Conservation (phyloP, 768 basidiomycete genomes). For the Pulveroboletus frians region DNA sequence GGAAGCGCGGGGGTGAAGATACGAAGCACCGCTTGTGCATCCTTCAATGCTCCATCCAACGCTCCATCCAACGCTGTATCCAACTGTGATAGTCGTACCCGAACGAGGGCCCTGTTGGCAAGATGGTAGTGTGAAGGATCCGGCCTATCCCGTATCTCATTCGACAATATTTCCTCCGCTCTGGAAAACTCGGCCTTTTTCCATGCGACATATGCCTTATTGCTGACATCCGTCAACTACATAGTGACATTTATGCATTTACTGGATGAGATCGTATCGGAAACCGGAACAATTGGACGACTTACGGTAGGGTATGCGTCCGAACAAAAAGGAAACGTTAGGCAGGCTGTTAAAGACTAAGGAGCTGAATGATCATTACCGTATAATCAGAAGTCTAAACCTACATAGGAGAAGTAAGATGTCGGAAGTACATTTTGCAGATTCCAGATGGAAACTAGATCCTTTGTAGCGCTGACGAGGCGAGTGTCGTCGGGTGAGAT, state of each 20-base stretch:
- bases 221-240: slow-evolving; percentile 14
- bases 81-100: slow-evolving; percentile 5
- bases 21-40: slow-evolving; percentile 7
- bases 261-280: slow-evolving; percentile 1
- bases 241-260: not conserved
- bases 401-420: slow-evolving; percentile 10
- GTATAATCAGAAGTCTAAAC: not conserved
- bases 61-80: slow-evolving; percentile 9
- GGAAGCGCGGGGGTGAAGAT: not conserved
- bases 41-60: slow-evolving; percentile 12
- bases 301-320: slow-evolving; percentile 5
- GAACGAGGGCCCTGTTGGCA: slow-evolving; percentile 15
- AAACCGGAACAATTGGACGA: not conserved
- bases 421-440: slow-evolving; percentile 6
- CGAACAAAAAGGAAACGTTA: not conserved
- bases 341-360: slow-evolving; percentile 8
- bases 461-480: slow-evolving; percentile 4
- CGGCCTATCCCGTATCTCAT: slow-evolving; percentile 6
- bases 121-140: not conserved
- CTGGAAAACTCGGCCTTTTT: not conserved
- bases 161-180: slow-evolving; percentile 12
- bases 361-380: not conserved
- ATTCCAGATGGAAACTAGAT: slow-evolving; percentile 14
- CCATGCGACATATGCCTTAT: slow-evolving; percentile 8
- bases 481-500: slow-evolving; percentile 14